A percentile compares a stretch with the other conserved stretches of the same genome.
Evolutionary conservation across 1,284 basidiomycete species (phyloP).

Genomic region (Cutaneotrichosporon mucoides): DNA sequence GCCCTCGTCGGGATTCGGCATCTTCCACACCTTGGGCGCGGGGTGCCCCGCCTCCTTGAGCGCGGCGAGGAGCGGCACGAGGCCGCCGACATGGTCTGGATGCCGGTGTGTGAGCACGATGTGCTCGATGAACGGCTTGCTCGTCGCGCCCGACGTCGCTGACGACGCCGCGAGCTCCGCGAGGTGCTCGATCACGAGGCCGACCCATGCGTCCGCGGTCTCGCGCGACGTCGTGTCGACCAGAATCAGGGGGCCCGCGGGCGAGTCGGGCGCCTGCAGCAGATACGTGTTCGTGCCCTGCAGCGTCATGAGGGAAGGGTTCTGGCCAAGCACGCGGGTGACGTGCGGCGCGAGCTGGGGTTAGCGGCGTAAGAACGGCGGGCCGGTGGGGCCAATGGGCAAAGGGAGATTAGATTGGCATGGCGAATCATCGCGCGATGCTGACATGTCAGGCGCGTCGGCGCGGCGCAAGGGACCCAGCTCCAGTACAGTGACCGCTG

Average conservation of each 20-base stretch:
- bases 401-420: not conserved
- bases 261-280: constrained; percentile 50
- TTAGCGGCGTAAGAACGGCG: not conserved
- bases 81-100: constrained; percentile 75
- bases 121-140: constrained; percentile 58
- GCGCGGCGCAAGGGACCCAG: no score
- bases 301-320: constrained; percentile 85
- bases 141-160: not conserved
- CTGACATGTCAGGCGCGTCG: no score
- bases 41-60: constrained; percentile 53
- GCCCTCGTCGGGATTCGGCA: constrained; percentile 41
- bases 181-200: constrained; percentile 33
- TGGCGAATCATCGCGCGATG: no score
- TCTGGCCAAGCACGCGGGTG: constrained; percentile 59
- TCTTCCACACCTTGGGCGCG: constrained; percentile 51
- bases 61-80: constrained; percentile 65
- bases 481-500: not conserved
- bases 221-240: constrained; percentile 76
- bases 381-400: no score
- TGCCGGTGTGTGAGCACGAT: constrained; percentile 91
- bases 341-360: constrained; percentile 44
- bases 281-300: constrained; percentile 97
- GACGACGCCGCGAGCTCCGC: not conserved
- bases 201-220: constrained; percentile 55
- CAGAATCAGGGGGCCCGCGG: constrained; percentile 65